phyloP scores from a whole-genome alignment of 257 asterid species.

The Orobanche coerulescens region DNA sequence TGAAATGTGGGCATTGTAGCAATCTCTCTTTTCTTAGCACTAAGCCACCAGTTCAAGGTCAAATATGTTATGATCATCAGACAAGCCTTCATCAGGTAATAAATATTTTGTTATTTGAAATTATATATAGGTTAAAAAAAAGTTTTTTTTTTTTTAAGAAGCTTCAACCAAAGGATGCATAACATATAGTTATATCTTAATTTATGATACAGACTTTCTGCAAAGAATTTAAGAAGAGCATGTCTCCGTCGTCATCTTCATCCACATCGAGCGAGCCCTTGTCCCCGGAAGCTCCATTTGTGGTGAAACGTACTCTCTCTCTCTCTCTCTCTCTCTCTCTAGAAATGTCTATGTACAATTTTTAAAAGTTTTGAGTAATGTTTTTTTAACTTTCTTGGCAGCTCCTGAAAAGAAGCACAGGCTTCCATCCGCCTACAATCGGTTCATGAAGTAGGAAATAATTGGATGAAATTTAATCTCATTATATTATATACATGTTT shows the following conservation, averaged over 20 bases:
- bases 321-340: background rate
- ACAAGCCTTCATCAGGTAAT: constrained; percentile 31
- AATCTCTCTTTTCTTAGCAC: constrained; percentile 78
- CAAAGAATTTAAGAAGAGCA: constrained; percentile 58
- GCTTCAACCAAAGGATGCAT: no score
- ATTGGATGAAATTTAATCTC: background rate
- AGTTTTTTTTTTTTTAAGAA: no score
- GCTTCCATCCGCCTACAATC: constrained; percentile 97
- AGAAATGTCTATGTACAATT: no score
- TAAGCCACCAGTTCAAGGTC: constrained; percentile 59
- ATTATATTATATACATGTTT: background rate
- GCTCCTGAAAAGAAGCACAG: constrained; percentile 98
- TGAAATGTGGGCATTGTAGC: constrained; percentile 97
- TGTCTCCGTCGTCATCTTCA: constrained; percentile 56
- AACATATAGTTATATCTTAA: background rate
- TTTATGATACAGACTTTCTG: constrained; percentile 32
- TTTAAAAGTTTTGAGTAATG: background rate
- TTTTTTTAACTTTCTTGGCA: constrained; percentile 24
- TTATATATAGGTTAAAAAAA: no score
- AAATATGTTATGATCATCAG: constrained; percentile 52
- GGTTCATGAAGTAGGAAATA: constrained; percentile 86
- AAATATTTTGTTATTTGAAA: background rate
- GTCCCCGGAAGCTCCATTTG: constrained; percentile 78
- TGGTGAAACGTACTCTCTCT: constrained; percentile 62
- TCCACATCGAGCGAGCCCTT: constrained; percentile 53